phyloP scores from a whole-genome alignment of 805 yeast genomes.

The Hanseniaspora lachancei region DNA sequence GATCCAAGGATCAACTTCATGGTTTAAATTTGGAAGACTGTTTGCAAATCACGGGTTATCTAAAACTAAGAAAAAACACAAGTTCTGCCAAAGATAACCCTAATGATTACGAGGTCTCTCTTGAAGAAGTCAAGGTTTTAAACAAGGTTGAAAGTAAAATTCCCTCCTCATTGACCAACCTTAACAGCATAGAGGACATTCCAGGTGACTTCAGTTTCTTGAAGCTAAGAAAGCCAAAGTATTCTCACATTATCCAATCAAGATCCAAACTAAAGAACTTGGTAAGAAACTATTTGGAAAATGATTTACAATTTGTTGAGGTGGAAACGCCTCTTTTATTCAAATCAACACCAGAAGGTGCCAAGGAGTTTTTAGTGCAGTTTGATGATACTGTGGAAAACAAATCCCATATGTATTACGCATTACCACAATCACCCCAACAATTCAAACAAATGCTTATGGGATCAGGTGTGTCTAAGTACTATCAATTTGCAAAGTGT shows the following conservation, averaged over 20 bases:
- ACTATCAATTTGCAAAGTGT: slow-evolving; percentile 86
- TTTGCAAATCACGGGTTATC: slow-evolving; percentile 48
- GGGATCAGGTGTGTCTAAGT: slow-evolving; percentile 81
- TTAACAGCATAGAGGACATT: slow-evolving; percentile 25
- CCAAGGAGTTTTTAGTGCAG: slow-evolving; percentile 89
- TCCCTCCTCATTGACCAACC: not conserved
- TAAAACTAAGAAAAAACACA: slow-evolving; percentile 24
- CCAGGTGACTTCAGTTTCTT: slow-evolving; percentile 74
- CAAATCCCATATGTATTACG: slow-evolving; percentile 55
- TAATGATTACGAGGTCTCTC: slow-evolving; percentile 44
- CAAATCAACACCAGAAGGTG: slow-evolving; percentile 97
- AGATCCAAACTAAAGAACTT: slow-evolving; percentile 44
- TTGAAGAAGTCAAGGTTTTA: slow-evolving; percentile 40
- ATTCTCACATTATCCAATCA: slow-evolving; percentile 41
- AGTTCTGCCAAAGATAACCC: slow-evolving; percentile 16
- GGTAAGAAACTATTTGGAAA: slow-evolving; percentile 32
- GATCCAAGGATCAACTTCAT: slow-evolving; percentile 29
- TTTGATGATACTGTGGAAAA: slow-evolving; percentile 29
- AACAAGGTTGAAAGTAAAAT: slow-evolving; percentile 28
- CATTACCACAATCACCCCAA: slow-evolving; percentile 95
- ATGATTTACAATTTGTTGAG: slow-evolving; percentile 47
- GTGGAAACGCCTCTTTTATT: slow-evolving; percentile 86
- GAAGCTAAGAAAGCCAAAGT: slow-evolving; percentile 53
- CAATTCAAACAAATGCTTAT: slow-evolving; percentile 89
- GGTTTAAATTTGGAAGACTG: slow-evolving; percentile 61